Evolutionary conservation across 495 filamentous ascomycete genomes (phyloP).

Genomic region (Talaromyces stipitatus): DNA sequence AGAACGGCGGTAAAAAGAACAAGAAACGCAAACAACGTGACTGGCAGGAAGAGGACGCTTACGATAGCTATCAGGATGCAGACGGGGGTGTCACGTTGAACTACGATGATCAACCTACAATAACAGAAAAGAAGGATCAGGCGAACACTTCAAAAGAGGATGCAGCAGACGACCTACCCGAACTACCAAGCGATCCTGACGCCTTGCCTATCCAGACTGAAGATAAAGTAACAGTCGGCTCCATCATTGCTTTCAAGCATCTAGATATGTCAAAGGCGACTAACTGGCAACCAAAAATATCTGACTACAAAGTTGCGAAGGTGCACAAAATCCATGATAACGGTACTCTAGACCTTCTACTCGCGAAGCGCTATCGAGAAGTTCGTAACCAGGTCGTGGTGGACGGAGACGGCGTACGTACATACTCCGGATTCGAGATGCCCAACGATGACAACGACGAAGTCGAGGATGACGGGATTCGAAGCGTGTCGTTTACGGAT

Average conservation of each 20-base stretch:
- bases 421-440: slow-evolving; percentile 62
- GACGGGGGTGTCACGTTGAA: slow-evolving; percentile 37
- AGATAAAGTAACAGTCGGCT: slow-evolving; percentile 48
- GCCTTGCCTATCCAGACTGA: slow-evolving; percentile 46
- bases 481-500: slow-evolving; percentile 45
- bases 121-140: not conserved
- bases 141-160: slow-evolving; percentile 9
- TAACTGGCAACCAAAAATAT: slow-evolving; percentile 70
- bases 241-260: slow-evolving; percentile 75
- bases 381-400: slow-evolving; percentile 40
- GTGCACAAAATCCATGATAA: slow-evolving; percentile 45
- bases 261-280: slow-evolving; percentile 64
- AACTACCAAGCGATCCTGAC: slow-evolving; percentile 54
- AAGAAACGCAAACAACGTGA: slow-evolving; percentile 49
- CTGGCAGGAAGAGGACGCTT: slow-evolving; percentile 20
- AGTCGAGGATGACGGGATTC: slow-evolving; percentile 44
- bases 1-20: slow-evolving; percentile 36
- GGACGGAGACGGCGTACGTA: slow-evolving; percentile 48
- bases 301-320: slow-evolving; percentile 57
- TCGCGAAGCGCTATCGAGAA: slow-evolving; percentile 62
- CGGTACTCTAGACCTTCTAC: slow-evolving; percentile 46
- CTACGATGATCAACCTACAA: slow-evolving; percentile 36
- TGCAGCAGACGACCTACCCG: slow-evolving; percentile 51
- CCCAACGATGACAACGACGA: slow-evolving; percentile 49
- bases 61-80: slow-evolving; percentile 11